These are phyloP conservation scores for Pseudogymnoascus sp. DNA, from an alignment of 2,329 filamentous ascomycete species.

Conservation along the genomic window DNA sequence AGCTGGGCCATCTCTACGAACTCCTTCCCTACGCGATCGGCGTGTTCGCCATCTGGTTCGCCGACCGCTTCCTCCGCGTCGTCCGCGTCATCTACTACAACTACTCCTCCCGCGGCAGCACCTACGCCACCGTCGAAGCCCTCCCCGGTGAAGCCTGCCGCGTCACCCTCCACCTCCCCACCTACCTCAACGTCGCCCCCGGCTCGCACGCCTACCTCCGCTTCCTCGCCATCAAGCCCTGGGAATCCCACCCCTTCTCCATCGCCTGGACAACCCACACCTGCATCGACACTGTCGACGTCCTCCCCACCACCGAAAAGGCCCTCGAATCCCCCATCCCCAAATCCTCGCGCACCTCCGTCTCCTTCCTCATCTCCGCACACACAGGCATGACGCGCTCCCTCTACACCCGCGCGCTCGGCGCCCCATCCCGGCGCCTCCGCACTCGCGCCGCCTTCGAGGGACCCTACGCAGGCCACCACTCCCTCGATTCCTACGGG, in stretches of 20 bases:
- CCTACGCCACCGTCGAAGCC: slow-evolving; percentile 57
- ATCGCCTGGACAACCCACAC: slow-evolving; percentile 63
- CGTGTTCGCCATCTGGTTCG: slow-evolving; percentile 67
- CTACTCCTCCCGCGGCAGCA: slow-evolving; percentile 42
- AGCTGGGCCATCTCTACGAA: slow-evolving; percentile 54
- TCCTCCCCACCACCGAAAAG: slow-evolving; percentile 35
- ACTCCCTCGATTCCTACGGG: slow-evolving; percentile 85
- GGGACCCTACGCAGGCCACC: slow-evolving; percentile 78
- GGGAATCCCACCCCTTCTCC: slow-evolving; percentile 73
- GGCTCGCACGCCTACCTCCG: slow-evolving; percentile 71
- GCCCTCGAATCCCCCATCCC: slow-evolving; percentile 13
- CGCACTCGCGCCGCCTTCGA: slow-evolving; percentile 65
- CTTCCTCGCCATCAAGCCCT: slow-evolving; percentile 55
- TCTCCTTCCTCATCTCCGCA: slow-evolving; percentile 80
- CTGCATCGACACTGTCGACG: slow-evolving; percentile 28
- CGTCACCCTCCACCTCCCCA: slow-evolving; percentile 61
- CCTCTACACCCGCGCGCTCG: slow-evolving; percentile 62
- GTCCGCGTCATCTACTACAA: slow-evolving; percentile 58
- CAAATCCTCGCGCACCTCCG: slow-evolving; percentile 25
- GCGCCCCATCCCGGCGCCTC: slow-evolving; percentile 18
- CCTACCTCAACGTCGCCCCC: slow-evolving; percentile 55
- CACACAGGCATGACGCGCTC: slow-evolving; percentile 82
- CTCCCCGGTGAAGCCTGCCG: slow-evolving; percentile 62
- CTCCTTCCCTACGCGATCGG: slow-evolving; percentile 59
- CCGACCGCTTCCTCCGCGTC: slow-evolving; percentile 59